A percentile compares a stretch with the other conserved stretches of the same genome.
Evolutionary conservation across 73 alveolate species (phyloP).

Genomic region (Paramecium tetraurelia): DNA sequence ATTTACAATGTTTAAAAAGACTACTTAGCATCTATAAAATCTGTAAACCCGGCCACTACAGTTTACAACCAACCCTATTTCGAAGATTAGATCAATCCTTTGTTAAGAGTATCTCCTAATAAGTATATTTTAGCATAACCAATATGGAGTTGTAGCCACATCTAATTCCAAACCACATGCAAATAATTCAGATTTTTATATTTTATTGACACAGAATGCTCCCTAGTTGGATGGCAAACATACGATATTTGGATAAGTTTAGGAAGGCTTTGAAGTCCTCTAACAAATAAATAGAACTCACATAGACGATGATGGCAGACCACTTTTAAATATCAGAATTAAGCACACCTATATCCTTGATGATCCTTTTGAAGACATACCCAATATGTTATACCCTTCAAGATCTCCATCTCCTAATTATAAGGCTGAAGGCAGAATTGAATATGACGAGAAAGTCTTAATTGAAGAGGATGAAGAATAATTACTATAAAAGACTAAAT

Average conservation of each 20-base stretch:
- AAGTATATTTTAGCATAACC: not conserved
- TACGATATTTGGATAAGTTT: constrained; percentile 96
- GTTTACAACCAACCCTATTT: constrained; percentile 65
- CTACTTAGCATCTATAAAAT: constrained; percentile 48
- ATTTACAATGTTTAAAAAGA: constrained; percentile 85
- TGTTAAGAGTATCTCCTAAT: constrained; percentile 11
- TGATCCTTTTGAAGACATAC: constrained; percentile 93
- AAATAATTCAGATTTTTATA: constrained; percentile 93
- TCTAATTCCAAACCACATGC: constrained; percentile 93
- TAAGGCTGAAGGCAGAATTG: constrained; percentile 74
- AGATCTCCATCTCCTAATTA: constrained; percentile 83
- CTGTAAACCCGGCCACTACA: constrained; percentile 45
- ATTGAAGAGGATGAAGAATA: constrained; percentile 73
- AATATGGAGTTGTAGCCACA: constrained; percentile 82
- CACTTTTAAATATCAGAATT: constrained; percentile 90
- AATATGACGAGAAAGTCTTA: constrained; percentile 78
- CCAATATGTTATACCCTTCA: constrained; percentile 78
- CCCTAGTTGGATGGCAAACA: constrained; percentile 91
- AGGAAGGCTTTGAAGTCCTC: constrained; percentile 89
- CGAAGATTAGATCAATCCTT: constrained; percentile 90
- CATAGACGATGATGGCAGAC: constrained; percentile 86
- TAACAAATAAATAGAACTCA: constrained; percentile 81
- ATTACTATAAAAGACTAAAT: constrained; percentile 72
- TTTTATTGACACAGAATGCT: constrained; percentile 83
- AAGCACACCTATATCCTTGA: constrained; percentile 88